Evolutionary conservation across 2,329 filamentous ascomycete genomes (phyloP).

Genomic region (Beauveria sp.): DNA sequence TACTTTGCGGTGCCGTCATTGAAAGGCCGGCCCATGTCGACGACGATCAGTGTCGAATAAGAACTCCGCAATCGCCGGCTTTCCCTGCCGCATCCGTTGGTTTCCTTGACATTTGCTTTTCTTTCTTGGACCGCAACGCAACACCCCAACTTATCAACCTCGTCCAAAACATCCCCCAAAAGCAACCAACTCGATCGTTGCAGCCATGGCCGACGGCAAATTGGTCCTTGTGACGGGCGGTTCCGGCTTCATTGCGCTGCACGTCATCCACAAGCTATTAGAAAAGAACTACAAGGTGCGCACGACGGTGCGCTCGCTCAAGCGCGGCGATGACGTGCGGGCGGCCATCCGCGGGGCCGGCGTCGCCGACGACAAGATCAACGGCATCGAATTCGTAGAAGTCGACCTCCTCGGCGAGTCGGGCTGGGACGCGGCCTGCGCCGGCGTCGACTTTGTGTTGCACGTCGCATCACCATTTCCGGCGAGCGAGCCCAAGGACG

Average conservation of each 20-base stretch:
- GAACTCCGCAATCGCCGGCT: too few relatives aligned
- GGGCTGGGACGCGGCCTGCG: slow-evolving; percentile 22
- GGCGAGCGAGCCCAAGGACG: slow-evolving; percentile 8
- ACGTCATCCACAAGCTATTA: slow-evolving; percentile 18
- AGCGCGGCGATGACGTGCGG: slow-evolving; percentile 14
- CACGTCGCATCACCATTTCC: slow-evolving; percentile 29
- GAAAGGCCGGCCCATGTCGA: too few relatives aligned
- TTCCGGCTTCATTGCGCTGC: slow-evolving; percentile 17
- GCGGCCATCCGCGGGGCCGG: slow-evolving; percentile 10
- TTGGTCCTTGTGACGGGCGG: slow-evolving; percentile 18
- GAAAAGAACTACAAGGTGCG: slow-evolving; percentile 14
- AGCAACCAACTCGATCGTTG: not conserved
- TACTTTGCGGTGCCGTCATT: too few relatives aligned
- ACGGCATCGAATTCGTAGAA: slow-evolving; percentile 20
- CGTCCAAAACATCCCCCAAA: not conserved
- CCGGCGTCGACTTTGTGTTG: slow-evolving; percentile 23
- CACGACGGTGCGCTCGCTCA: slow-evolving; percentile 13
- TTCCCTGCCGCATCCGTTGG: too few relatives aligned
- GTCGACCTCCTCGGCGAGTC: slow-evolving; percentile 21
- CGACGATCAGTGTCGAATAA: too few relatives aligned
- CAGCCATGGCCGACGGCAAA: not conserved
- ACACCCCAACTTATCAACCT: too few relatives aligned
- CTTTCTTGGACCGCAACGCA: too few relatives aligned
- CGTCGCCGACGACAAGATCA: slow-evolving; percentile 11
- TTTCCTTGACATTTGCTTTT: too few relatives aligned